phyloP scores from a whole-genome alignment of 176 grass and related monocot genomes.

The barley (Hordeum vulgare) region DNA sequence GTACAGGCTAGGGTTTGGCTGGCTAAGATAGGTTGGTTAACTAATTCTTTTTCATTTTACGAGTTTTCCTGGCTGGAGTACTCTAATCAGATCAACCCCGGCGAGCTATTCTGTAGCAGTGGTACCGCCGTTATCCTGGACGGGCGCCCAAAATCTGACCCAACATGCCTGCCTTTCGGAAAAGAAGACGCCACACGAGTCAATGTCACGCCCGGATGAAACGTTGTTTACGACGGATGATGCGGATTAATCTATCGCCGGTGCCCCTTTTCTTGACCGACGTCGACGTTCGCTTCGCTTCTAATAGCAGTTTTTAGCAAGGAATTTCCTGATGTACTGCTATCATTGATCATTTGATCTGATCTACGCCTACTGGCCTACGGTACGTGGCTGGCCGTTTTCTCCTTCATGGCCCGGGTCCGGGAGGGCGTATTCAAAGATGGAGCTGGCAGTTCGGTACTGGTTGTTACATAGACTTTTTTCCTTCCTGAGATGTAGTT shows the following conservation, averaged over 20 bases:
- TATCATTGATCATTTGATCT: neutral
- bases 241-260: neutral
- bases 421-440: neutral
- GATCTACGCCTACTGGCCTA: neutral
- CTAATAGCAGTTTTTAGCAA: neutral
- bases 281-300: neutral
- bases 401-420: neutral
- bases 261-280: constrained; percentile 21
- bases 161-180: neutral
- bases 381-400: neutral
- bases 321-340: neutral
- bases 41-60: too few relatives aligned
- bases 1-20: too few relatives aligned
- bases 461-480: neutral
- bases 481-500: too few relatives aligned
- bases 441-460: neutral
- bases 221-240: neutral
- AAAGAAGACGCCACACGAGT: neutral
- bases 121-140: too few relatives aligned
- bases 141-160: constrained; percentile 8
- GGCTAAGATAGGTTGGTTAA: too few relatives aligned
- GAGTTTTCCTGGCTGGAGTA: neutral
- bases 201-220: neutral
- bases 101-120: neutral
- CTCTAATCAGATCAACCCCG: neutral